These are phyloP conservation scores for Populus alba DNA, from an alignment of 345 rosid genomes.

Conservation along the genomic window DNA sequence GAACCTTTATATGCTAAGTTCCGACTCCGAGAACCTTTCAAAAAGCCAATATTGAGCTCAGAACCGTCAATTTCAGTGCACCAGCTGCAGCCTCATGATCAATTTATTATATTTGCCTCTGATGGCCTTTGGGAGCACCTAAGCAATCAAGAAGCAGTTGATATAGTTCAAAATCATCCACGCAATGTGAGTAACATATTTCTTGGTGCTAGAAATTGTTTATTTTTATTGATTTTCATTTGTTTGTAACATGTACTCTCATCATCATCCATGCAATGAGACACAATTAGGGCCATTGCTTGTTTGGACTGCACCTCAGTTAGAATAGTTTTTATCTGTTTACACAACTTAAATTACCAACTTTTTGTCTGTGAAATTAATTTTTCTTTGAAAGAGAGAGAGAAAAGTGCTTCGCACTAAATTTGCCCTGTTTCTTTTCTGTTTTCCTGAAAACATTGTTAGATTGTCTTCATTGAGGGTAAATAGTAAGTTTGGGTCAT, in stretches of 20 bases:
- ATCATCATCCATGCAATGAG: neutral
- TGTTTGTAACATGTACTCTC: neutral
- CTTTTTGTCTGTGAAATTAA: neutral
- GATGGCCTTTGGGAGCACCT: conserved; percentile 89
- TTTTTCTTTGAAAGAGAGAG: neutral
- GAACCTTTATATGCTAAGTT: conserved; percentile 70
- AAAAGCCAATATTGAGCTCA: conserved; percentile 62
- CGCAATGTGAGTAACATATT: conserved; percentile 45
- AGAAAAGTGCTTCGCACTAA: neutral
- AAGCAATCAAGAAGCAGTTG: conserved; percentile 79
- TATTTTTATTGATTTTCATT: neutral
- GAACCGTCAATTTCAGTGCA: conserved; percentile 72
- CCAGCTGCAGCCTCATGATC: conserved; percentile 59
- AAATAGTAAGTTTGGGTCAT: neutral
- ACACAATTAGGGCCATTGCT: neutral
- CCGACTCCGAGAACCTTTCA: conserved; percentile 65
- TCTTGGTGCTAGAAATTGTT: neutral
- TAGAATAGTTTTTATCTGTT: neutral
- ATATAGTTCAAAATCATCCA: conserved; percentile 61
- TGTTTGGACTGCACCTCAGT: neutral
- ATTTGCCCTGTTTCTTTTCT: neutral
- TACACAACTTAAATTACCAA: neutral
- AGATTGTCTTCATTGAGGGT: neutral
- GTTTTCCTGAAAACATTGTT: neutral
- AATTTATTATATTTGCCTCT: conserved; percentile 73